These are phyloP conservation scores for Ogataea hybrid DNA, from an alignment of 1,139 yeast genomes.

Conservation along the genomic window DNA sequence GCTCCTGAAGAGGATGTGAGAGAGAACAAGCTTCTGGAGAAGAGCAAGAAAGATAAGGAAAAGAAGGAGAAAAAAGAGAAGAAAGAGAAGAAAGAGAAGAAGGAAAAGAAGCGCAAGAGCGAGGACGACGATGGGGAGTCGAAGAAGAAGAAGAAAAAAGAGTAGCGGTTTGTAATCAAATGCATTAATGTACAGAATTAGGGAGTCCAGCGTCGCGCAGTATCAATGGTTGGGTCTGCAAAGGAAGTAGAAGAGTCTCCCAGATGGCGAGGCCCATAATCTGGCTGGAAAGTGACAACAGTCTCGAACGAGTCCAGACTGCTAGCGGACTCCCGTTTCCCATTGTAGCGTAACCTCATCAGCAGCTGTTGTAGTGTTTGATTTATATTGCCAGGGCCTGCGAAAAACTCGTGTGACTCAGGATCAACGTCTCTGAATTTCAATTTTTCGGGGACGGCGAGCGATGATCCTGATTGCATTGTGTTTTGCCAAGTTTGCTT, in stretches of 20 bases:
- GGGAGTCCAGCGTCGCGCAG: constrained; percentile 21
- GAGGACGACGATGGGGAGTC: constrained; percentile 10
- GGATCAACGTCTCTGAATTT: not conserved
- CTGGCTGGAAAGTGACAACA: constrained; percentile 3
- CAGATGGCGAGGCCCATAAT: constrained; percentile 6
- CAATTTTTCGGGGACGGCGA: constrained; percentile 2
- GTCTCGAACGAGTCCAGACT: constrained; percentile 9
- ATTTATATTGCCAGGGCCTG: constrained; percentile 22
- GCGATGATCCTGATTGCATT: not conserved
- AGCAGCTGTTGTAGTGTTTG: constrained; percentile 17
- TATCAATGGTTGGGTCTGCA: constrained; percentile 16
- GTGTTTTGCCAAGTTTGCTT: not conserved
- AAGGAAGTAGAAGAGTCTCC: constrained; percentile 8
- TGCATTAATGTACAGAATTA: constrained; percentile 5
- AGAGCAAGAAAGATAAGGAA: constrained; percentile 30
- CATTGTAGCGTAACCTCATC: constrained; percentile 9
- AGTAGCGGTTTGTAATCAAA: constrained; percentile 1
- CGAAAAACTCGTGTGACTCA: constrained; percentile 7
- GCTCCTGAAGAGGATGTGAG: constrained; percentile 71
- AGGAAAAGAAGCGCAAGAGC: constrained; percentile 25
- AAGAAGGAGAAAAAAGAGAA: constrained; percentile 27
- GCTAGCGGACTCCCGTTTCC: not conserved
- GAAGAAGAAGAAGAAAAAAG: constrained; percentile 5
- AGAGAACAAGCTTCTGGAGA: constrained; percentile 33
- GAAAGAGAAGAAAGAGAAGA: constrained; percentile 29